Evolutionary conservation across 1,139 yeast genomes (phyloP), one percentile per base, ranked within the genome.

Genomic region (Arxiozyma heterogenica): DNA sequence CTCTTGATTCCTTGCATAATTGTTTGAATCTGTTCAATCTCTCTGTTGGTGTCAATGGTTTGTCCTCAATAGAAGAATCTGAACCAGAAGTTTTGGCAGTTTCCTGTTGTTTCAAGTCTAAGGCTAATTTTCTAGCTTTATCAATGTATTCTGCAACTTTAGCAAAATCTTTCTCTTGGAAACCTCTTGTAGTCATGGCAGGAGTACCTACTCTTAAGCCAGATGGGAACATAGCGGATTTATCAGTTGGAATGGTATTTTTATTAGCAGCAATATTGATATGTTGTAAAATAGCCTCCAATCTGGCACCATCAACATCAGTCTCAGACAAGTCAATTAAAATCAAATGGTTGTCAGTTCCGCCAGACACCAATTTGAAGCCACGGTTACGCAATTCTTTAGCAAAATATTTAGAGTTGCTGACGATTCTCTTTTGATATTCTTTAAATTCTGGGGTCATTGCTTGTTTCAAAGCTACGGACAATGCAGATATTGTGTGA

Each of bases 131-230:
- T 57, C 87, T 94, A 38, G 96, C 95, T 63, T 74, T 75, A 68
- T 86, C 85, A 69, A 91, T 84, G 75, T 81, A 89, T 56, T 78
- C 80, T 30, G 91, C 87, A 55, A 91, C 93, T 68, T 81, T 78
- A 60, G 76, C 82, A 65, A 91, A 91, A 65, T 91, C 97, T 49
- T 73, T 79, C 59, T 80, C 81, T 47, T 86, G 84, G 65, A 91
- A 85, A 34, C 97, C 97, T 77, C 98, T 85, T 52, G 97, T 89
- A 59, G 97, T 86, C 98, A 91, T 91, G 56, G 97, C 97, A 55
- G 98, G 98, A 48, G 98, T 88, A 64, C 98, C 98, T 57, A 91
- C 89, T 78, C 98, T 86, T 67, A 91, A 78, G 62, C 98, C 98
- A 53, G 95, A 88, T 65, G 98, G 98, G 74, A 88, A 89, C 62